These are phyloP conservation scores for Furcasterigmium furcatum DNA, from an alignment of 2,329 filamentous ascomycete species.

Conservation along the genomic window DNA sequence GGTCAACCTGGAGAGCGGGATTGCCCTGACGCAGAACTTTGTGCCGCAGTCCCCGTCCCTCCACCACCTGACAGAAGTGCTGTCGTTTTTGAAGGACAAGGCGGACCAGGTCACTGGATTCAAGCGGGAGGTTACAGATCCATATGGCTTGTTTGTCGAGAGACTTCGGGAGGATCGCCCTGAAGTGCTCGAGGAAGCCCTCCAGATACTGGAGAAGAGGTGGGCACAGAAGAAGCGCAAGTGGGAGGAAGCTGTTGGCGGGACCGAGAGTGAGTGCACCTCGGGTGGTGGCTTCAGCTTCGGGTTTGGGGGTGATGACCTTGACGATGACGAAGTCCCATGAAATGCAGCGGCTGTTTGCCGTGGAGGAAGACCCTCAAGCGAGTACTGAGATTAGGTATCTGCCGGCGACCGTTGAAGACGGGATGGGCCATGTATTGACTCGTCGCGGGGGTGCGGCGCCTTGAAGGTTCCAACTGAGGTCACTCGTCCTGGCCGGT, in stretches of 20 bases:
- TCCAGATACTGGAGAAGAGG: slow-evolving; percentile 63
- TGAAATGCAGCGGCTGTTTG: not conserved
- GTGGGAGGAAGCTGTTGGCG: slow-evolving; percentile 76
- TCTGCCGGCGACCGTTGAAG: too few species aligned
- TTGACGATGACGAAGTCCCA: slow-evolving; percentile 35
- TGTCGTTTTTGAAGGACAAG: slow-evolving; percentile 79
- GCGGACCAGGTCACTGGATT: slow-evolving; percentile 88
- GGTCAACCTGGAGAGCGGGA: slow-evolving; percentile 78
- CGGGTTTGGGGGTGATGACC: slow-evolving; percentile 44
- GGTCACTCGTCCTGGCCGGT: too few species aligned
- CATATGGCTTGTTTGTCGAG: slow-evolving; percentile 72
- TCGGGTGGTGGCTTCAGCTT: slow-evolving; percentile 46
- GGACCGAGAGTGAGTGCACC: slow-evolving; percentile 27
- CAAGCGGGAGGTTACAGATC: slow-evolving; percentile 64
- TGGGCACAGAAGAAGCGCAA: slow-evolving; percentile 69
- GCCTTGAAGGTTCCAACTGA: too few species aligned
- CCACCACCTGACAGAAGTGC: slow-evolving; percentile 65
- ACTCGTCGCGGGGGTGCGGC: too few species aligned
- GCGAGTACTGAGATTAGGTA: too few species aligned
- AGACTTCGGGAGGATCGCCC: slow-evolving; percentile 63
- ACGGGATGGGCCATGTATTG: too few species aligned
- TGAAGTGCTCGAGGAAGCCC: slow-evolving; percentile 61
- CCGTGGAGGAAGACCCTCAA: too few species aligned
- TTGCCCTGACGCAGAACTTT: slow-evolving; percentile 95
- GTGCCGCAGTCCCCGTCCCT: slow-evolving; percentile 61